phyloP scores from a whole-genome alignment of 2,329 filamentous ascomycete genomes.

The Penicillium decumbens region DNA sequence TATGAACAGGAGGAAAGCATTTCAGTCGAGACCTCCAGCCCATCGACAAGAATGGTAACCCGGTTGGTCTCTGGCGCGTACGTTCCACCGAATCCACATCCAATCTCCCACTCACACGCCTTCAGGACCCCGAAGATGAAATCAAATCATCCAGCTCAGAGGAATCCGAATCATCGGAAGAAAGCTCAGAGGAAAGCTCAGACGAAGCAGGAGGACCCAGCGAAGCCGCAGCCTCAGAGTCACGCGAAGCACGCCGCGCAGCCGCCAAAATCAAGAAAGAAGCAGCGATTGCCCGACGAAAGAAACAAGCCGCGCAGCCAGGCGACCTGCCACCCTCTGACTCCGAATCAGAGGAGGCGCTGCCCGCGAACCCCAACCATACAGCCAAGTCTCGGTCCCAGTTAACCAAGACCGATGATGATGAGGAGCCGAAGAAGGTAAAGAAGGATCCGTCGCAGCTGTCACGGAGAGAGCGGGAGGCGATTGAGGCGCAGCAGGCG shows the following conservation, averaged over 20 bases:
- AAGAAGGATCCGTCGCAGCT: conserved; percentile 51
- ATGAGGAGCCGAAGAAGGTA: conserved; percentile 44
- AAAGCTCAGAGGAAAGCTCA: conserved; percentile 45
- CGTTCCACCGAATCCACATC: conserved; percentile 27
- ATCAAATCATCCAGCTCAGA: conserved; percentile 43
- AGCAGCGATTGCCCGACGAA: conserved; percentile 74
- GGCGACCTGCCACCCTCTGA: conserved; percentile 79
- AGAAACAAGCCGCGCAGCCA: conserved; percentile 66
- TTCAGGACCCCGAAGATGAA: conserved; percentile 36
- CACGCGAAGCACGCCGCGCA: conserved; percentile 83
- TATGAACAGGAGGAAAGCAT: conserved; percentile 73
- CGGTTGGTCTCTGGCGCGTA: conserved; percentile 80
- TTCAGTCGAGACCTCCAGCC: conserved; percentile 90
- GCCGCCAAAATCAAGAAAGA: conserved; percentile 87
- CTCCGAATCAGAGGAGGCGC: conserved; percentile 44
- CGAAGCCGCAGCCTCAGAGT: conserved; percentile 43
- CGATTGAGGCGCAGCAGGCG: conserved; percentile 77
- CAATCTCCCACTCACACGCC: background rate
- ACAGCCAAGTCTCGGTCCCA: conserved; percentile 63
- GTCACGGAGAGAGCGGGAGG: conserved; percentile 67
- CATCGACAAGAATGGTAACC: conserved; percentile 81
- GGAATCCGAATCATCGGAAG: conserved; percentile 42
- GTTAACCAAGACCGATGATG: conserved; percentile 60
- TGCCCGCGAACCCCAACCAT: conserved; percentile 86
- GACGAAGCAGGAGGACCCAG: conserved; percentile 47